Evolutionary conservation across 768 basidiomycete genomes (phyloP).

Genomic region (Boletellus emodensis): DNA sequence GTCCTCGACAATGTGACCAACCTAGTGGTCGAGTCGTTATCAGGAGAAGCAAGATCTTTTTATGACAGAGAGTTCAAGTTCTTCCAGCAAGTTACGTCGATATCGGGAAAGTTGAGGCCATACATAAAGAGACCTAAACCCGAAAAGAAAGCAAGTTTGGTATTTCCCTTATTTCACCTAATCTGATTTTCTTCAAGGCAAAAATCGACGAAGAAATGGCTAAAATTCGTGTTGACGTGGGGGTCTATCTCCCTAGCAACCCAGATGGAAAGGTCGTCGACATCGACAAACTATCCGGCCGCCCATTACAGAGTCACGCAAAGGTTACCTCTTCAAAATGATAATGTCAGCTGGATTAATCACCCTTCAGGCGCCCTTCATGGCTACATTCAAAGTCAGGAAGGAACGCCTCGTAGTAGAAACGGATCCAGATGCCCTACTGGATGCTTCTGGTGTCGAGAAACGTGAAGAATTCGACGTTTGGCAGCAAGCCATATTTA

Average conservation of each 20-base stretch:
- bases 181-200: slow-evolving; percentile 47
- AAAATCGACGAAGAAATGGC: slow-evolving; percentile 99
- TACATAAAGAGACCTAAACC: slow-evolving; percentile 92
- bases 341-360: neutral
- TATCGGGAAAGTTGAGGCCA: slow-evolving; percentile 95
- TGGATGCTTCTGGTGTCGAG: slow-evolving; percentile 58
- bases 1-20: slow-evolving; percentile 84
- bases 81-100: slow-evolving; percentile 95
- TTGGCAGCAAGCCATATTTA: slow-evolving; percentile 99
- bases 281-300: slow-evolving; percentile 93
- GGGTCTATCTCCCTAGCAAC: slow-evolving; percentile 96
- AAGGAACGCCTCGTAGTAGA: slow-evolving; percentile 72
- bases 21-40: slow-evolving; percentile 76
- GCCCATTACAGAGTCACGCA: slow-evolving; percentile 95
- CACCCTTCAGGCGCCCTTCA: slow-evolving; percentile 87
- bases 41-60: slow-evolving; percentile 83
- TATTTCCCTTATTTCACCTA: neutral
- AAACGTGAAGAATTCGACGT: slow-evolving; percentile 72
- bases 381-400: slow-evolving; percentile 99
- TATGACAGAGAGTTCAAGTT: slow-evolving; percentile 95
- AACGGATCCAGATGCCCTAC: slow-evolving; percentile 68
- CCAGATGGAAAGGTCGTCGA: slow-evolving; percentile 97
- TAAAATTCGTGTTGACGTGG: slow-evolving; percentile 88
- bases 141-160: slow-evolving; percentile 79
- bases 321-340: slow-evolving; percentile 51